Base-by-base conservation (phyloP, 805 yeast genomes). In the Suhomyces sp. region DNA sequence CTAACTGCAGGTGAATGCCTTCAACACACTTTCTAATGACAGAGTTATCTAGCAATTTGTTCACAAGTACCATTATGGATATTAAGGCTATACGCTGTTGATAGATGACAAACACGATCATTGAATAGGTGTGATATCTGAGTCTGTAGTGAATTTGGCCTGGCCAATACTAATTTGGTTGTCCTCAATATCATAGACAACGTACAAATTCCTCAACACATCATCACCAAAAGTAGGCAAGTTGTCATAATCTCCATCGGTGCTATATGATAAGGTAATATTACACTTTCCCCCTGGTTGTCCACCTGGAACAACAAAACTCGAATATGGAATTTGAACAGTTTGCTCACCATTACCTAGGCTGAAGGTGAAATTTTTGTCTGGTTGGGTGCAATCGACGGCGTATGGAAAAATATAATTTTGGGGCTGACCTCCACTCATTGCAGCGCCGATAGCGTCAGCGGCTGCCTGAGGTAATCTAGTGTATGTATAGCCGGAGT, bases 181-280 rank as follows among this genome's bases (percentile, higher is more conserved):
- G 42, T 71, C 67, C 31, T 78, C 84, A 46, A 83, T 62, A 63
- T 84, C 86, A 53, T 75, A 84, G 44, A 82, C 86, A 40, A 78
- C 72, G 58, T 83, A 83, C 1, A 80, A 81, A 27, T 64, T 2
- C 54, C 79, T 71, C 52, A 84, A 62, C 64, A 84, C 78, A 4
- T 78, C 69, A 61, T 82, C 86, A 47, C 88, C 88, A 12, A 82
- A 64, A 6, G 77, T 49, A 22, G 51, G 51, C n/a, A 33, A 35
- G 24, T 47, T 38, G 24, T 24, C 9, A 22, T 1, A 23, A 33
- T 45, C 26, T 5, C 10, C 23, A 10, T 38, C 42, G n/a, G 19
- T 27, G n/a, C 33, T 29, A 12, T 29, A 8, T 10, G 33, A 10
- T 29, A 29, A 29, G 4, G 33, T 29, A 29, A 29, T 10, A 9